Conservation (phyloP, 2,329 filamentous ascomycete genomes). For the Colletotrichum ledebouriae region DNA sequence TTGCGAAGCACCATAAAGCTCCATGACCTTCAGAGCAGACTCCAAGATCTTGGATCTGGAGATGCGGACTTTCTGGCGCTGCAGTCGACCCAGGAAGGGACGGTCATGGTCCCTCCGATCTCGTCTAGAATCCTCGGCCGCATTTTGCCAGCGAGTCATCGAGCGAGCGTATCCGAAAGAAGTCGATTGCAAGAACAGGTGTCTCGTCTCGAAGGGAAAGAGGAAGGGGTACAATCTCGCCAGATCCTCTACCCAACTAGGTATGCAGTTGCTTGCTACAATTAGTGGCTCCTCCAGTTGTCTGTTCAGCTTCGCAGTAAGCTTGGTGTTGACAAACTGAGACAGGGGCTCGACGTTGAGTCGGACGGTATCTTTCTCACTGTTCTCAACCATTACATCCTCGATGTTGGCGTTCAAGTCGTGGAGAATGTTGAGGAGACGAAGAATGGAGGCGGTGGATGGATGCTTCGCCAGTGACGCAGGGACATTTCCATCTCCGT, state of each 20-base stretch:
- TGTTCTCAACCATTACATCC: conserved; percentile 84
- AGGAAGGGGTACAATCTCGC: conserved; percentile 95
- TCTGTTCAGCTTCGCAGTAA: conserved; percentile 96
- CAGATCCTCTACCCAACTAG: conserved; percentile 95
- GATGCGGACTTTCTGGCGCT: conserved; percentile 98
- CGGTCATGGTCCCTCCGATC: conserved; percentile 86
- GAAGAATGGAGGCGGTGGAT: conserved; percentile 87
- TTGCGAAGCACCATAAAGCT: conserved; percentile 95
- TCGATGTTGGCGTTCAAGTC: conserved; percentile 94
- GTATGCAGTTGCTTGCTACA: conserved; percentile 95
- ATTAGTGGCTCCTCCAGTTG: conserved; percentile 97
- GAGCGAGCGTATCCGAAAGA: conserved; percentile 98
- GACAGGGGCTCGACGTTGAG: conserved; percentile 86
- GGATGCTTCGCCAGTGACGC: conserved; percentile 86
- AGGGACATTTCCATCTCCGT: conserved; percentile 73
- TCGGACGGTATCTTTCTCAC: conserved; percentile 71
- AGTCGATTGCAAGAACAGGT: conserved; percentile 96
- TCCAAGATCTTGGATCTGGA: conserved; percentile 95
- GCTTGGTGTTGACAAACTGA: conserved; percentile 98
- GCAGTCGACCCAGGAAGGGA: conserved; percentile 89
- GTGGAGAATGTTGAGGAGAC: conserved; percentile 89
- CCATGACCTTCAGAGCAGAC: conserved; percentile 98
- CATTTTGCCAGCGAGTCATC: conserved; percentile 97
- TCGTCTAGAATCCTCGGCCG: conserved; percentile 82
- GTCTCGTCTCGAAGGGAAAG: conserved; percentile 97